A percentile compares a stretch with the other conserved stretches of the same genome.
Evolutionary conservation across 176 grass and related monocot genomes (phyloP).

Genomic region (Leersia perrieri): DNA sequence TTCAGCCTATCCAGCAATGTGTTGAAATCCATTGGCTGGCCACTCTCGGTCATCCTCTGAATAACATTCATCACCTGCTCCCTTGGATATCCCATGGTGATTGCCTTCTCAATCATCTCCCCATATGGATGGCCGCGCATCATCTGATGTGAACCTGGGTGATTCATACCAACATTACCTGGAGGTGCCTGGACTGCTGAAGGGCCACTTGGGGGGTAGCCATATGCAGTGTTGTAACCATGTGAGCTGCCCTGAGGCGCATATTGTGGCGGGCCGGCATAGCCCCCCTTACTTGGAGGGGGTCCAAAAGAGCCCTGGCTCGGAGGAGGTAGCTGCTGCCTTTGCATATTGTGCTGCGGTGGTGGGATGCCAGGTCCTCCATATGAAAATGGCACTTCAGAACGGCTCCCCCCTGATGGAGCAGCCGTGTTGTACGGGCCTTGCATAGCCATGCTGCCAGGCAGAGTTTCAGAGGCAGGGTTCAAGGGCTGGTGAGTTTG

Average conservation of each 20-base stretch:
- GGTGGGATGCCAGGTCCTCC: slow-evolving; percentile 43
- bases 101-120: slow-evolving; percentile 85
- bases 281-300: slow-evolving; percentile 52
- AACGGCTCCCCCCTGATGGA: slow-evolving; percentile 45
- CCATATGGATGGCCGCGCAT: slow-evolving; percentile 62
- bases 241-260: slow-evolving; percentile 42
- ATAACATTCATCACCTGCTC: slow-evolving; percentile 62
- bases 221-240: slow-evolving; percentile 42
- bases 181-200: slow-evolving; percentile 34
- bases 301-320: slow-evolving; percentile 52
- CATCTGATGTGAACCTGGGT: slow-evolving; percentile 36
- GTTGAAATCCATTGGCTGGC: slow-evolving; percentile 88
- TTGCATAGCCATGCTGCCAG: slow-evolving; percentile 58
- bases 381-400: slow-evolving; percentile 61
- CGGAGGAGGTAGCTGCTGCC: slow-evolving; percentile 50
- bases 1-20: slow-evolving; percentile 83
- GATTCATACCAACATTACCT: slow-evolving; percentile 31
- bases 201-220: slow-evolving; percentile 38
- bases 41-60: slow-evolving; percentile 63
- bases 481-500: slow-evolving; percentile 57
- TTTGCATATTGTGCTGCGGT: slow-evolving; percentile 50
- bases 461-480: slow-evolving; percentile 54
- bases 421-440: slow-evolving; percentile 47
- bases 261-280: slow-evolving; percentile 54
- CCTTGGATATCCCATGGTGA: slow-evolving; percentile 85